Base-by-base conservation (phyloP, 768 basidiomycete genomes). In the Pleurotus sapidus region DNA sequence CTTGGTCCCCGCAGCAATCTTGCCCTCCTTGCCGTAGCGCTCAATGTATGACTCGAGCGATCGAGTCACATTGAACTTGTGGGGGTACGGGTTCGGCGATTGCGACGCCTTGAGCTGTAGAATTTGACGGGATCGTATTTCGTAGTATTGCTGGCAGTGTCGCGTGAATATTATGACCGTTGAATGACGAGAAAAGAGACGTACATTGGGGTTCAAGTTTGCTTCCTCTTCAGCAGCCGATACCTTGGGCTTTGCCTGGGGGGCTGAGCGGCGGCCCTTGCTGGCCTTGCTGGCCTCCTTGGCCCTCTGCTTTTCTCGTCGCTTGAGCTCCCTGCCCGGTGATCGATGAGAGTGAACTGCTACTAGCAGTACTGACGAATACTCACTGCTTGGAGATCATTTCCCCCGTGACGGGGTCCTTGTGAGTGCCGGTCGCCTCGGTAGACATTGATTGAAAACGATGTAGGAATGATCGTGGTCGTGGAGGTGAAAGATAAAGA, bases 341-440 rank as follows among this genome's bases (percentile, higher is more conserved):
- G 61, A 72, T 74, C 56, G 55, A 70, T 72, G 59, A 68, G 59
- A 62, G 43, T 48, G 27, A 42, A 46, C 50, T n/a, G n/a, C n/a
- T n/a, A n/a, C n/a, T n/a, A n/a, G 12, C 30, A 15, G 27, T 39
- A 18, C 57, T 61, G 59, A 59, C 48, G 49, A 56, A 18, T 53
- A 81, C 87, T 58, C 54, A 96, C 96, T 83, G 82, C 85, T 99
- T 99, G 75, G 94, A 97, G 67, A 99, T 87, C 88, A 97, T 82
- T 74, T 98, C 95, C 37, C 95, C 95, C 0, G 96, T 97, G 61
- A 94, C 83, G 42, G 89, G 89, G 70, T 94, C 91, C 79, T 85
- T 87, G 63, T 82, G 81, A 6, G 78, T 76, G 57, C 75, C 77
- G 34, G 75, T 67, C 51, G 75, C 56, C 53, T 79, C 75, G 37